A percentile compares a stretch with the other conserved stretches of the same genome.
Conservation (phyloP, 31 red algal species). For the Odonthalia washingtoniensis region DNA sequence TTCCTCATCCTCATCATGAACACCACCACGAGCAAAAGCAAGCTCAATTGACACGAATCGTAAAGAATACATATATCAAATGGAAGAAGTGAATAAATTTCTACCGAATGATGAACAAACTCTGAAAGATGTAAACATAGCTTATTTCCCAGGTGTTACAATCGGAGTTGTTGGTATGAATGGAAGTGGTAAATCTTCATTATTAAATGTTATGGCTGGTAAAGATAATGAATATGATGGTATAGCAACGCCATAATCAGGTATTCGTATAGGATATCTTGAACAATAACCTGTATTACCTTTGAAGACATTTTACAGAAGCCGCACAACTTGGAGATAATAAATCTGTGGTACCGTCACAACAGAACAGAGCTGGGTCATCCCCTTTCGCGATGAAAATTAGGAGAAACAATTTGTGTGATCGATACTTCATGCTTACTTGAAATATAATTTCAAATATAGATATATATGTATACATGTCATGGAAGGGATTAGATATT, state of each 20-base stretch:
- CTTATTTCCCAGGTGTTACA: conserved; percentile 91
- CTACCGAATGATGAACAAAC: conserved; percentile 73
- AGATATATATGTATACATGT: too few species aligned
- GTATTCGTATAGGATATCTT: conserved; percentile 79
- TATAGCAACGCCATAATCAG: conserved; percentile 70
- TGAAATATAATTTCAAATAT: too few species aligned
- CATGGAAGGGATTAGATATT: too few species aligned
- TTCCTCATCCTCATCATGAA: neutral
- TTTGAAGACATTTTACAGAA: too few species aligned
- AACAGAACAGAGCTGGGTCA: too few species aligned
- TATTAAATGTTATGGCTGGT: conserved; percentile 92
- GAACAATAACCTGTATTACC: conserved; percentile 92
- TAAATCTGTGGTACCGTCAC: too few species aligned
- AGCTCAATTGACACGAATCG: conserved; percentile 78
- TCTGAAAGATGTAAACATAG: conserved; percentile 87
- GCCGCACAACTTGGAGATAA: too few species aligned
- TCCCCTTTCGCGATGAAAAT: too few species aligned
- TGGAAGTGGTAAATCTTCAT: conserved; percentile 87
- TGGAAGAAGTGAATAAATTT: conserved; percentile 75
- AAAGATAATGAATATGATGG: conserved; percentile 91
- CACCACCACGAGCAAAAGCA: conserved; percentile 64
- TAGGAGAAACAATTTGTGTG: too few species aligned
- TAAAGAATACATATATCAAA: conserved; percentile 92
- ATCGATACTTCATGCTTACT: too few species aligned
- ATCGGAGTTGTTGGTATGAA: conserved; percentile 95